Evolutionary conservation across 2,329 filamentous ascomycete genomes (phyloP), one percentile per base, ranked within the genome.

Genomic region (Rhexocercosporidium sp.): DNA sequence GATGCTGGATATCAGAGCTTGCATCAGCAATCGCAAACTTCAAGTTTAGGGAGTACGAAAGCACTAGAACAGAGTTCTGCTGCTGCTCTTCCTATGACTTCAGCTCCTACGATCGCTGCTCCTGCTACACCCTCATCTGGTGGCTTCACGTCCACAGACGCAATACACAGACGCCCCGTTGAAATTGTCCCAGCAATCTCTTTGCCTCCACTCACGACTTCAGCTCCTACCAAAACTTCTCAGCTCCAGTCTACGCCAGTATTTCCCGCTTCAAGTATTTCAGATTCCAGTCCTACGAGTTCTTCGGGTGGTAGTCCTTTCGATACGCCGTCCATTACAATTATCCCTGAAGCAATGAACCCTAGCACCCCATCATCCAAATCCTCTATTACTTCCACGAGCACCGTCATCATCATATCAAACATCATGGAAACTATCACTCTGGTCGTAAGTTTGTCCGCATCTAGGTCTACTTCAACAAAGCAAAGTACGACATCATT

Each of bases 401-500:
- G 31, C 9, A 57, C 31, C 9, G 25, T 37, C 3, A 5, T 51
- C 3, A 16, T 39, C n/a, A 54, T 54, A n/a, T 12, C 14, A 5
- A 18, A 37, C 7, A 37, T 25, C 44, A 16, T 25, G 1, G 6
- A 2, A 14, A 57, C 18, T 5, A 20, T 37, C n/a, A 37, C n/a
- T 25, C 0, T 6, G n/a, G 3, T 2, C 16, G 3, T 29, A 12
- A 34, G 5, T 37, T 14, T 41, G 3, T 12, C 39, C 39, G 11
- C 39, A 3, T 41, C 39, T 41, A 14, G 6, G 5, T 3, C 11
- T 3, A 4, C 39, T 41, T 14, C 3, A n/a, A 41, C 39, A n/a
- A 4, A 3, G 39, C 11, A 31, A 5, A 31, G 9, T 9, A 31
- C 9, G 29, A 4, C 29, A 31, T 31, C 29, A 81, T 66, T 75